Evolutionary conservation across 257 asterid species (phyloP).

Genomic region (Leptodermis oblonga): DNA sequence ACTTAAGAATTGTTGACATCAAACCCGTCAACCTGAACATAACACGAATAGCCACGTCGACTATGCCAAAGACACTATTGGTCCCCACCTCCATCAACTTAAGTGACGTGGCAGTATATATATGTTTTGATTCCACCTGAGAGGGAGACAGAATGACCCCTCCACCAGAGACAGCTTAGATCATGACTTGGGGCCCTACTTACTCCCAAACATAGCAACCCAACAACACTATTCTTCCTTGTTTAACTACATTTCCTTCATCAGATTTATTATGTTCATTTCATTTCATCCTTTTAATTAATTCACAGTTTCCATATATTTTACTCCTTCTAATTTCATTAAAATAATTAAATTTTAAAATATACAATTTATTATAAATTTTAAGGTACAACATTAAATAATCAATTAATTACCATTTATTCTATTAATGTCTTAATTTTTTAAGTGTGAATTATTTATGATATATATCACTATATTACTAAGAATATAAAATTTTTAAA

Average conservation of each 20-base stretch:
- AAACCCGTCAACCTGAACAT: background rate
- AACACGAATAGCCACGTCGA: no score
- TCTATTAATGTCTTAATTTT: no score
- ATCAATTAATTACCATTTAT: no score
- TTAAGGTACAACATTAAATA: background rate
- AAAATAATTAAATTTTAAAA: no score
- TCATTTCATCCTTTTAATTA: conserved; percentile 5
- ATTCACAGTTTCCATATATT: background rate
- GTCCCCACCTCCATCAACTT: background rate
- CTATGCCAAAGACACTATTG: background rate
- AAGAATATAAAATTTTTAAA: no score
- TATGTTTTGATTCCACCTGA: conserved; percentile 8
- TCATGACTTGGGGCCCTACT: conserved; percentile 13
- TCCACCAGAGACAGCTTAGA: conserved; percentile 10
- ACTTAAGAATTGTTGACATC: background rate
- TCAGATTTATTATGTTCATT: background rate
- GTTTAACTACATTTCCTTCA: conserved; percentile 3
- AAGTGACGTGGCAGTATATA: background rate
- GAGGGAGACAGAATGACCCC: conserved; percentile 20
- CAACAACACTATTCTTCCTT: conserved; percentile 21
- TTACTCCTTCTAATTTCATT: background rate
- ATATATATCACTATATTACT: no score
- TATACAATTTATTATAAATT: background rate
- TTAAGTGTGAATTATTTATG: no score
- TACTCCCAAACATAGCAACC: background rate